Conservation (phyloP, 1,139 yeast genomes). For the Sugiyamaella paludigena region DNA sequence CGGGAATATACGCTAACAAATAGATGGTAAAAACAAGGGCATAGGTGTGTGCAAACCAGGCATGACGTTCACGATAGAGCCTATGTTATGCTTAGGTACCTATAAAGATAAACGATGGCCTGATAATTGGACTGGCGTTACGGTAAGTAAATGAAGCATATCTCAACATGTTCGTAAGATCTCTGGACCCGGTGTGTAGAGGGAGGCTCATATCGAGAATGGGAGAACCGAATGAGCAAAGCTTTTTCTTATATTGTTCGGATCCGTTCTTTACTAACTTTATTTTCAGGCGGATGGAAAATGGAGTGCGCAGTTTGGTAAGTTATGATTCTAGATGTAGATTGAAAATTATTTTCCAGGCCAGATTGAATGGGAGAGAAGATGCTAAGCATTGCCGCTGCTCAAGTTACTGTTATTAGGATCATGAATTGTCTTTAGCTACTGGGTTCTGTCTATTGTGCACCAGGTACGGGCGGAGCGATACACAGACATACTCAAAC, state of each 20-base stretch:
- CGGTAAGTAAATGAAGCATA: conserved; percentile 40
- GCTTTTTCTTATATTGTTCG: too few species aligned
- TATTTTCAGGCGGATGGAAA: conserved; percentile 65
- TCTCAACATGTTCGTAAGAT: too few species aligned
- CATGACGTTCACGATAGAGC: conserved; percentile 96
- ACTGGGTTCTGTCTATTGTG: too few species aligned
- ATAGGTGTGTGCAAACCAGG: conserved; percentile 95
- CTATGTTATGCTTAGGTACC: conserved; percentile 91
- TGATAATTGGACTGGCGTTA: conserved; percentile 94
- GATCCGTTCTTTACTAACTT: not conserved
- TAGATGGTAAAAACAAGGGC: conserved; percentile 78
- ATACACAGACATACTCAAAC: too few species aligned
- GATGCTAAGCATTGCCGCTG: not conserved
- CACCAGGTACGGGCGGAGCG: too few species aligned
- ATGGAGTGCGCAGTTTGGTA: conserved; percentile 76
- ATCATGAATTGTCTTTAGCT: too few species aligned
- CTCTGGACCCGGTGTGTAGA: too few species aligned
- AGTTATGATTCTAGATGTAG: too few species aligned
- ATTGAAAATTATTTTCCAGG: conserved; percentile 31
- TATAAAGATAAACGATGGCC: conserved; percentile 90
- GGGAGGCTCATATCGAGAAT: too few species aligned
- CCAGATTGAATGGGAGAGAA: not conserved
- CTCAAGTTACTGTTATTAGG: too few species aligned
- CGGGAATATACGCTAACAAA: not conserved
- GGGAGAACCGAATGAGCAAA: too few species aligned